These are phyloP conservation scores for Tylopilus rubrobrunneus DNA, from an alignment of 768 basidiomycete genomes.

Conservation along the genomic window DNA sequence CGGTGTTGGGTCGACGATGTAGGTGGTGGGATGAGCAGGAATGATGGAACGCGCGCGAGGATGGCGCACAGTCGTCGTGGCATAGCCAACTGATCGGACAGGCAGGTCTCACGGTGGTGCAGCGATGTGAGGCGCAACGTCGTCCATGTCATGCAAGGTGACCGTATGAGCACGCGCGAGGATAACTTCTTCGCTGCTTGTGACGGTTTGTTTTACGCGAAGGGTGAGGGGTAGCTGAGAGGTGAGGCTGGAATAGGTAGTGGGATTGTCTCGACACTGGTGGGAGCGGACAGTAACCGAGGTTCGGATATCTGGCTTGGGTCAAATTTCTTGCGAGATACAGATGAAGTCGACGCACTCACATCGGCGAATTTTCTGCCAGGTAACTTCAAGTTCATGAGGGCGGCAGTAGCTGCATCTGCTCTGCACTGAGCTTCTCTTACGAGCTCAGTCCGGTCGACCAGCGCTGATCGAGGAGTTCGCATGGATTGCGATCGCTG, in stretches of 20 bases:
- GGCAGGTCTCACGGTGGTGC: no score
- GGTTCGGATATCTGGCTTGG: constrained; percentile 65
- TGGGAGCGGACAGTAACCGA: constrained; percentile 60
- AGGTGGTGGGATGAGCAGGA: no score
- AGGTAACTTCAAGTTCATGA: constrained; percentile 53
- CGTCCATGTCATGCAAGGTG: no score
- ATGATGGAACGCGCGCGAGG: no score
- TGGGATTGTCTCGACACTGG: constrained; percentile 65
- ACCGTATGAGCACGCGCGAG: no score
- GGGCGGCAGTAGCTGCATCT: constrained; percentile 60
- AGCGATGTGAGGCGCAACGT: no score
- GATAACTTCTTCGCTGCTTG: constrained; percentile 50
- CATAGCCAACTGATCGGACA: no score
- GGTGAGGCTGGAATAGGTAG: constrained; percentile 40
- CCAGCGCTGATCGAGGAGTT: constrained; percentile 36
- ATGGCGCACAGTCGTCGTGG: no score
- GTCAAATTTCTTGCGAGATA: constrained; percentile 53
- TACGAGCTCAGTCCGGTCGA: constrained; percentile 54
- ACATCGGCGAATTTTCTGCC: constrained; percentile 38
- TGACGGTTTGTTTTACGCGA: constrained; percentile 46
- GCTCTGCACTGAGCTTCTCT: constrained; percentile 65
- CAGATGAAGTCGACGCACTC: constrained; percentile 39
- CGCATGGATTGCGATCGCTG: constrained; percentile 35
- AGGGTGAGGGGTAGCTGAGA: constrained; percentile 43
- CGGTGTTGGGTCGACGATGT: no score